A percentile compares a stretch with the other conserved stretches of the same genome.
phyloP scores from a whole-genome alignment of 495 filamentous ascomycete species.

The Penicillium argentinense region DNA sequence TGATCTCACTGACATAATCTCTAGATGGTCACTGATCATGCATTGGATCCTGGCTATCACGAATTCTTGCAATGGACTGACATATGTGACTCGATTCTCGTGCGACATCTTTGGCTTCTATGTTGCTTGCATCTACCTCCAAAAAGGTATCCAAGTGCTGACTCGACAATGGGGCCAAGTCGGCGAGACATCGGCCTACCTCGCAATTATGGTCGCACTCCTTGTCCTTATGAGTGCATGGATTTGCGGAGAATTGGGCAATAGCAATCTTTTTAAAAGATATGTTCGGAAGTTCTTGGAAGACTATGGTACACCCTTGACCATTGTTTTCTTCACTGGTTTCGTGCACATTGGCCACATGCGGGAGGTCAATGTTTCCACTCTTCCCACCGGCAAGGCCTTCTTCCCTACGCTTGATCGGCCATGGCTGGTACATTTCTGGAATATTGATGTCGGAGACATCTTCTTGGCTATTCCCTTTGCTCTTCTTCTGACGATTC shows the following conservation, averaged over 20 bases:
- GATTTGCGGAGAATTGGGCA: slow-evolving; percentile 67
- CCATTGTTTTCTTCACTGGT: slow-evolving; percentile 83
- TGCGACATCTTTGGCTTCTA: slow-evolving; percentile 90
- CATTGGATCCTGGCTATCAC: slow-evolving; percentile 78
- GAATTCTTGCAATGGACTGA: slow-evolving; percentile 76
- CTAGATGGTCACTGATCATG: slow-evolving; percentile 74
- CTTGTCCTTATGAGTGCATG: slow-evolving; percentile 73
- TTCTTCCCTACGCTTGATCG: slow-evolving; percentile 82
- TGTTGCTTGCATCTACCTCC: slow-evolving; percentile 82
- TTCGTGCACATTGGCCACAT: slow-evolving; percentile 85
- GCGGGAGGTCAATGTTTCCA: slow-evolving; percentile 60
- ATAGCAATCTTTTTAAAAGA: slow-evolving; percentile 67
- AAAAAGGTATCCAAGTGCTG: slow-evolving; percentile 80
- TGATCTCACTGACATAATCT: neutral
- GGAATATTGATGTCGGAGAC: slow-evolving; percentile 72
- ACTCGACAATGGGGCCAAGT: slow-evolving; percentile 57
- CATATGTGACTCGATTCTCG: slow-evolving; percentile 80
- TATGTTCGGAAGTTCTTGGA: slow-evolving; percentile 74
- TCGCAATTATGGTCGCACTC: slow-evolving; percentile 71
- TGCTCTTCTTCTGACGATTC: slow-evolving; percentile 77
- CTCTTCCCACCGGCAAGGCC: slow-evolving; percentile 68
- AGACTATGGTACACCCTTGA: slow-evolving; percentile 81
- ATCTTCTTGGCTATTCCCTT: slow-evolving; percentile 90
- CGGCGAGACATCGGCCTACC: slow-evolving; percentile 64
- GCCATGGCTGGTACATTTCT: slow-evolving; percentile 84